Evolutionary conservation across 2,329 filamentous ascomycete genomes (phyloP), one percentile per base, ranked within the genome.

Genomic region (Neurospora sp.): DNA sequence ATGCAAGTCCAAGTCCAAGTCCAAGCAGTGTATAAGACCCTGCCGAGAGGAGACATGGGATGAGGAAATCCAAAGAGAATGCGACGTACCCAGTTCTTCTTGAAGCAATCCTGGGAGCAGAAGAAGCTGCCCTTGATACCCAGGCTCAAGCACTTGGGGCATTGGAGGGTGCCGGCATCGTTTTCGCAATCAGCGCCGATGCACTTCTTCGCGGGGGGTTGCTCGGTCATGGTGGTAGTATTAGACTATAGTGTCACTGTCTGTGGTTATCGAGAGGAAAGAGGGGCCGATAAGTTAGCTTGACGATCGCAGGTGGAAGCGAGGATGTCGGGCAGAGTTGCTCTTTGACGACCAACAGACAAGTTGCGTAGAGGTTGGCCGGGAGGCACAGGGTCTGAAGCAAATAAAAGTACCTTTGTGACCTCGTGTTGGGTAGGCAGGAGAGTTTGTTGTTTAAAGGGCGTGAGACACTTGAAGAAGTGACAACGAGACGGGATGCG

Each of bases 41-140:
- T 4, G 10, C 36, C 67, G 15, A 33, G 39, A 10, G 15, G n/a
- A 46, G 43, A 23, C 11, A 67, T 7, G 62, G 62, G 36, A 42
- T 42, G 52, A 62, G 23, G 66, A 19, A 43, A 66, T 42, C 62
- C 62, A 40, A 73, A 19, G 39, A 28, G 11, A 13, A 39, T 46
- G 10, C 38, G 28, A 19, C 88, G 76, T 89, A 98, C 96, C 96
- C 96, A 99, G 84, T 93, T 99, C 81, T 90, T 91, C 86, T 97
- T 98, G 84, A 99, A 99, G 85, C 96, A 99, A 76, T 98, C 96
- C 81, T 99, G 96, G 38, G 93, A 93, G 84, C 96, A 99, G 83
- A 98, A 99, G 82, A 90, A 97, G 83, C 93, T 97, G 78, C 96
- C 93, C 78, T 94, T 89, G 76, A 90, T 90, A 69, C 91, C 92